A percentile compares a stretch with the other conserved stretches of the same genome.
Conservation (phyloP, 2,329 filamentous ascomycete genomes). For the Apiospora aurea region DNA sequence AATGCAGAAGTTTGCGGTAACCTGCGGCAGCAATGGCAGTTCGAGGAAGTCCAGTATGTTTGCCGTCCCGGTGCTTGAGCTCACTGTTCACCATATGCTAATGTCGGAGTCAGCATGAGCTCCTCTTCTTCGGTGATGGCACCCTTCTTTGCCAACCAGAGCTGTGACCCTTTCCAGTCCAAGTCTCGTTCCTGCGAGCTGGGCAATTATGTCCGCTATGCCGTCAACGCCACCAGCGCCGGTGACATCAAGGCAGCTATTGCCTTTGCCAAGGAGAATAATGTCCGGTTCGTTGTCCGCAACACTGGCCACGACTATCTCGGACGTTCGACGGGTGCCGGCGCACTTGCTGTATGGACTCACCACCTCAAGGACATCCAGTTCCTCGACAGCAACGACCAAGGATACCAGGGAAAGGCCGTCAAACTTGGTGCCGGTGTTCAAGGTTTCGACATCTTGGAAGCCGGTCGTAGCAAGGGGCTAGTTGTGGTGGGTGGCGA, state of each 20-base stretch:
- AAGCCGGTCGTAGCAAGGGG: conserved; percentile 44
- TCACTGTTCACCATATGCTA: neutral
- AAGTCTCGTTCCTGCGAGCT: conserved; percentile 23
- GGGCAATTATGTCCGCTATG: conserved; percentile 28
- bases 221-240: conserved; percentile 26
- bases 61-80: neutral
- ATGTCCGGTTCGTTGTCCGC: conserved; percentile 55
- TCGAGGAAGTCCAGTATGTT: conserved; percentile 25
- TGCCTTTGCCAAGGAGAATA: conserved; percentile 40
- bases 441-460: conserved; percentile 50
- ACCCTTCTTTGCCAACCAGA: conserved; percentile 29
- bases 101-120: conserved; percentile 23
- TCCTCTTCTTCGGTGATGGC: conserved; percentile 30
- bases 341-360: conserved; percentile 56
- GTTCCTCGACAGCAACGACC: conserved; percentile 35
- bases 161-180: conserved; percentile 27
- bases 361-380: conserved; percentile 52
- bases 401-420: conserved; percentile 53
- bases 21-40: conserved; percentile 26
- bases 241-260: conserved; percentile 25
- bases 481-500: conserved; percentile 56
- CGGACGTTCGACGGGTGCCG: conserved; percentile 60
- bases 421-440: conserved; percentile 59
- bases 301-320: conserved; percentile 59
- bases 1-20: conserved; percentile 32